Evolutionary conservation across 495 filamentous ascomycete species (phyloP).

Genomic region (Sphaerosporella brunnea): DNA sequence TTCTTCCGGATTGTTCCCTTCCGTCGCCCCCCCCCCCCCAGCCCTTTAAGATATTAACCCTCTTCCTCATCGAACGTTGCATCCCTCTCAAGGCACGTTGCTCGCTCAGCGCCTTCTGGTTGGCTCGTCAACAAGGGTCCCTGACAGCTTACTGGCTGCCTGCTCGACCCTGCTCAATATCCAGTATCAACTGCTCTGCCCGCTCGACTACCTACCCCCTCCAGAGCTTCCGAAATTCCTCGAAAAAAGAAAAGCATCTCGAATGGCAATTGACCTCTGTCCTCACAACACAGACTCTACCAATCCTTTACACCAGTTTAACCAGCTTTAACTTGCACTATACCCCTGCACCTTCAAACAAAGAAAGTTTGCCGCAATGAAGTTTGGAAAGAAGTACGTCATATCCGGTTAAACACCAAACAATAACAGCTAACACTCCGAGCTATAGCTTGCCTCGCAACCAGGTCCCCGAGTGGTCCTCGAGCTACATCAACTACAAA

Average conservation of each 20-base stretch:
- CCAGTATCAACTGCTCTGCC: not conserved
- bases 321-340: not conserved
- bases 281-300: not conserved
- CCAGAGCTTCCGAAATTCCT: too few relatives aligned
- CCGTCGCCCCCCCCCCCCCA: not conserved
- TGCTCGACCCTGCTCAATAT: not conserved
- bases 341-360: not conserved
- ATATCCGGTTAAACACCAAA: too few relatives aligned
- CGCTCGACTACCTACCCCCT: not conserved
- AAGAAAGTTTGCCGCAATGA: slow-evolving; percentile 35
- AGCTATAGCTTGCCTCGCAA: slow-evolving; percentile 58
- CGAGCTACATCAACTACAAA: slow-evolving; percentile 91
- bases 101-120: not conserved
- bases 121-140: not conserved
- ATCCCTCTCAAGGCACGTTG: slow-evolving; percentile 2
- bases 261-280: slow-evolving; percentile 6
- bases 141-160: slow-evolving; percentile 4
- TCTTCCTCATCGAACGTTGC: not conserved
- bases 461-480: slow-evolving; percentile 91
- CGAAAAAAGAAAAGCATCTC: not conserved
- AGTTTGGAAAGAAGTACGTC: slow-evolving; percentile 56
- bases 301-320: not conserved
- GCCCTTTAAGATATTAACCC: not conserved
- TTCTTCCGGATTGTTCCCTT: too few relatives aligned
- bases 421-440: slow-evolving; percentile 12